phyloP scores from a whole-genome alignment of 331 rosid genomes.

The Cydonia oblonga region DNA sequence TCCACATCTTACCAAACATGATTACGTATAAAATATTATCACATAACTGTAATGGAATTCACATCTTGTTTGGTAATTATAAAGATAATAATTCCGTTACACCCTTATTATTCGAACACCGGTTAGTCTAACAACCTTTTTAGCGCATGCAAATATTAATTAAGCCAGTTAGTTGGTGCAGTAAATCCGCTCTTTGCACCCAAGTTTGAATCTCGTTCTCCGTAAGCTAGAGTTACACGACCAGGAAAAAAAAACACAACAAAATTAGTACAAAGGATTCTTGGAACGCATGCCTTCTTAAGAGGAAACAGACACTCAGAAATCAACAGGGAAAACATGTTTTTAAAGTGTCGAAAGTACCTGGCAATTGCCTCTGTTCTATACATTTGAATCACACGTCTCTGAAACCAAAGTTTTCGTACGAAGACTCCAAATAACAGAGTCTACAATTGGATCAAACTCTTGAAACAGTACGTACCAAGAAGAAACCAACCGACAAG shows the following conservation, averaged over 20 bases:
- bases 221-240: not conserved
- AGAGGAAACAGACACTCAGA: not conserved
- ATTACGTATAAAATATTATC: not conserved
- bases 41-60: not conserved
- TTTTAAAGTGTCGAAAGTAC: not conserved
- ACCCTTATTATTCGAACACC: not conserved
- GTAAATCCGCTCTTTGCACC: not conserved
- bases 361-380: not conserved
- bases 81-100: not conserved
- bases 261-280: too few species aligned
- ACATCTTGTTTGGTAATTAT: not conserved
- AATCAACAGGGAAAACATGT: not conserved
- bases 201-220: not conserved
- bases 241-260: too few species aligned
- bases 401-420: not conserved
- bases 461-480: conserved; percentile 73
- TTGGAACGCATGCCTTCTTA: not conserved
- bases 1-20: not conserved
- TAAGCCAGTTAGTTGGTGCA: not conserved
- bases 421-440: not conserved
- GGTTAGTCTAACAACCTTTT: not conserved
- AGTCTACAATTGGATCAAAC: conserved; percentile 64
- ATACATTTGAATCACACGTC: not conserved
- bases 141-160: not conserved
- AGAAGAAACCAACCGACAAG: conserved; percentile 87